Evolutionary conservation across 768 basidiomycete species (phyloP), one percentile per base, ranked within the genome.

Genomic region (Mycena galericulata): DNA sequence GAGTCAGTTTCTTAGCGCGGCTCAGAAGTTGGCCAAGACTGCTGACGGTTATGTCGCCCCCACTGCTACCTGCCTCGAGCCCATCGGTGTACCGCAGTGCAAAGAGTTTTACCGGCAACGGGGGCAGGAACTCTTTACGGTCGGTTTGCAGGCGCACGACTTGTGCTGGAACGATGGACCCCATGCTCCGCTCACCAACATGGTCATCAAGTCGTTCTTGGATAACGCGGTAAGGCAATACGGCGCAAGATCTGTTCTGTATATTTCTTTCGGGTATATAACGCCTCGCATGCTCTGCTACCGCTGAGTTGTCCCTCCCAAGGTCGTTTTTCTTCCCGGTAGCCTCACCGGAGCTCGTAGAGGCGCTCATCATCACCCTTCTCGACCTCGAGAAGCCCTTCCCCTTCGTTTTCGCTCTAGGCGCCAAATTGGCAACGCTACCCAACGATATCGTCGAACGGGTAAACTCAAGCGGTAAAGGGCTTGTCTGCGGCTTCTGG

Each of bases 181-280:
- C 7, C 2, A 10, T 4, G 9, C 17, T 5, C 4, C n/a, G 10
- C 41, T 29, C 27, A 47, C 38, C 14, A 50, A 62, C 24, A 4
- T 41, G 40, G 2, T 24, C 36, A 29, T 68, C 10, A 26, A 34
- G 5, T 20, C 45, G 5, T 67, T 67, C 34, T 43, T 67, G 22
- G 59, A 61, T 14, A 5, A n/a, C 7, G 50, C 60, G 17, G 20
- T 34, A 26, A 24, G 36, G 9, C 20, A 57, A n/a, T 41, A 56
- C 20, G 67, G 67, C 3, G 1, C 24, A 12, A 56, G 50, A 40
- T 68, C 67, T 4, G 45, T 68, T 18, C 53, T 68, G 7, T 68
- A 68, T 45, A 62, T 68, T 29, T 68, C 67, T 14, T 68, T 68
- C 41, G 67, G 67, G 67, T 62, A 22, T 11, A 60, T 30, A 11